phyloP scores from a whole-genome alignment of 345 rosid species.

The Barbarea vulgaris region DNA sequence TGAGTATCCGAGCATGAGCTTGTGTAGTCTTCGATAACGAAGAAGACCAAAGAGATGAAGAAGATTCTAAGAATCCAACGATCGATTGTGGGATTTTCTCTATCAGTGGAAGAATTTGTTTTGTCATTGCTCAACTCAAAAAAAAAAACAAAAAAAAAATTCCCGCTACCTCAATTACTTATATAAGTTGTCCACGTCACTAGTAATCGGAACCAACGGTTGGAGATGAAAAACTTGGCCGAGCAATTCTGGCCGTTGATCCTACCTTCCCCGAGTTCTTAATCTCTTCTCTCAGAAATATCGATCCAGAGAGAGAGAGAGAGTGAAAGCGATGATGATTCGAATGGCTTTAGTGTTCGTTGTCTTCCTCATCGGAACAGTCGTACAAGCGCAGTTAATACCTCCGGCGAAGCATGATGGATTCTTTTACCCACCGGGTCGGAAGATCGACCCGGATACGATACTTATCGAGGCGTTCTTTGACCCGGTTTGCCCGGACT shows the following conservation, averaged over 20 bases:
- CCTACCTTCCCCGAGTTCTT: neutral
- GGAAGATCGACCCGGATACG: conserved; percentile 45
- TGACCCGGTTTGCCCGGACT: conserved; percentile 92
- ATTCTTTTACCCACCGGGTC: conserved; percentile 55
- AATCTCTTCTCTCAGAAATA: neutral
- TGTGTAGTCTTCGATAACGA: conserved; percentile 38
- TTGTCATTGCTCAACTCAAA: conserved; percentile 30
- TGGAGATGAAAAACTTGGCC: neutral
- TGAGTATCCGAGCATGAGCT: conserved; percentile 45
- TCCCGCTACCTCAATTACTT: conserved; percentile 11
- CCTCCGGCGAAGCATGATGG: conserved; percentile 84
- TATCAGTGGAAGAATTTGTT: conserved; percentile 38
- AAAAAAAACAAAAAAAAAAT: neutral
- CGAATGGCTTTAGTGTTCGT: conserved; percentile 29
- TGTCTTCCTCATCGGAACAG: conserved; percentile 26
- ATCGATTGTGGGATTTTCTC: conserved; percentile 40
- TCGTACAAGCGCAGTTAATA: conserved; percentile 54
- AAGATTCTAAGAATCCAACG: conserved; percentile 31
- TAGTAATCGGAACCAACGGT: conserved; percentile 12
- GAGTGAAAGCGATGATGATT: conserved; percentile 22
- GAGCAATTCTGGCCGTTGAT: conserved; percentile 17
- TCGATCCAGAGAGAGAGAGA: conserved; percentile 23
- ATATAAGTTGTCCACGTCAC: conserved; percentile 24
- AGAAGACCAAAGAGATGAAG: conserved; percentile 25
- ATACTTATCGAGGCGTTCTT: conserved; percentile 75